These are phyloP conservation scores for Ascocoryne sarcoides DNA, from an alignment of 2,329 filamentous ascomycete species.

Conservation along the genomic window DNA sequence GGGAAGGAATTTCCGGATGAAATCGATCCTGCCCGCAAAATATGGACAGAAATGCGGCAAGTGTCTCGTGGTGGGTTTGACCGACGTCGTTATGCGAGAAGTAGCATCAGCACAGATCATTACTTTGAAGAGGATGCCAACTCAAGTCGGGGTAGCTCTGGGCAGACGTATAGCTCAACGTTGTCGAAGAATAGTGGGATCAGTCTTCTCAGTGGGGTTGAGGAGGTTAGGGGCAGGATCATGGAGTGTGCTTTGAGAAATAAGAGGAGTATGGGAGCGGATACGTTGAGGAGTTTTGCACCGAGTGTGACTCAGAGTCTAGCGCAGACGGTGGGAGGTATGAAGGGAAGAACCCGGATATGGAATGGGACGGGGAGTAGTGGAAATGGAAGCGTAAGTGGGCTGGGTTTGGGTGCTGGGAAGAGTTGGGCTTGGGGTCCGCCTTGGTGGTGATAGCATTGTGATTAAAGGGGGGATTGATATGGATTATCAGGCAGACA, in stretches of 20 bases:
- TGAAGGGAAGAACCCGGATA: no score
- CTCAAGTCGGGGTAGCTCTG: slow-evolving; percentile 10
- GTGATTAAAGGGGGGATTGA: no score
- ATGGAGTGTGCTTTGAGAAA: slow-evolving; percentile 19
- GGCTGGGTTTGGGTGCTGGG: slow-evolving; percentile 10
- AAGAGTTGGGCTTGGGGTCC: slow-evolving; percentile 13
- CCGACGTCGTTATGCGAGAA: slow-evolving; percentile 11
- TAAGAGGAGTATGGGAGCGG: slow-evolving; percentile 19
- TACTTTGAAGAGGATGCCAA: slow-evolving; percentile 15
- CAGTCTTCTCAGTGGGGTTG: slow-evolving; percentile 2
- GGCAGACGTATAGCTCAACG: slow-evolving; percentile 4
- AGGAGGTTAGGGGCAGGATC: slow-evolving; percentile 14
- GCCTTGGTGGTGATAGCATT: slow-evolving; percentile 26
- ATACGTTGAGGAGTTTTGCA: slow-evolving; percentile 20
- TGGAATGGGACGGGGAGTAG: no score
- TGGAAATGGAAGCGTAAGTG: slow-evolving; percentile 4
- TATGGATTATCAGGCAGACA: no score
- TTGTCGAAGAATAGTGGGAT: background rate
- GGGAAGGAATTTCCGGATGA: slow-evolving; percentile 9
- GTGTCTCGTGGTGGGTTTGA: slow-evolving; percentile 15
- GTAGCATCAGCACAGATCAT: slow-evolving; percentile 18
- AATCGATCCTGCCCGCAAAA: slow-evolving; percentile 26
- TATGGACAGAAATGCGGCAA: slow-evolving; percentile 27
- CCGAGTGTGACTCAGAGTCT: slow-evolving; percentile 13
- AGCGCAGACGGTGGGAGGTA: background rate